These are phyloP conservation scores for Fusarium avenaceum DNA, from an alignment of 2,329 filamentous ascomycete genomes.

Conservation along the genomic window DNA sequence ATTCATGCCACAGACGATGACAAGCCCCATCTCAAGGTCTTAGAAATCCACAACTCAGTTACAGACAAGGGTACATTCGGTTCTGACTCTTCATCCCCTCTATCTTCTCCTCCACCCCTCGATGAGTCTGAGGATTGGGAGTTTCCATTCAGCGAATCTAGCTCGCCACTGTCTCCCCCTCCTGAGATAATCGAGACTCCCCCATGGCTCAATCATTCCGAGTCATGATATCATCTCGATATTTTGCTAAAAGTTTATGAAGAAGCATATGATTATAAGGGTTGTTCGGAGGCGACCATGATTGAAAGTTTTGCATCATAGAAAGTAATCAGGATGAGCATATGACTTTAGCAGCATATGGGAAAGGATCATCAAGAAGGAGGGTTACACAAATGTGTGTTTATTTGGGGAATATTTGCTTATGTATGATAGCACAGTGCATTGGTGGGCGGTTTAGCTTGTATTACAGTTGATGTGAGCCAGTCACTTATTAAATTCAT, in stretches of 20 bases:
- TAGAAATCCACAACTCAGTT: neutral
- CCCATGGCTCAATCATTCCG: constrained; percentile 13
- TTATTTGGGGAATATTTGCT: neutral
- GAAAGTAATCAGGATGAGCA: neutral
- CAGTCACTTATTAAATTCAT: neutral
- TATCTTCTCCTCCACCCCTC: neutral
- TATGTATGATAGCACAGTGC: neutral
- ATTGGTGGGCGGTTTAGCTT: neutral
- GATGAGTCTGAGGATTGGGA: neutral
- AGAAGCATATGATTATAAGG: too few species aligned
- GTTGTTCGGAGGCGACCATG: too few species aligned
- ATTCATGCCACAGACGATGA: neutral
- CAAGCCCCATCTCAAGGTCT: neutral
- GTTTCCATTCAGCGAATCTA: constrained; percentile 5
- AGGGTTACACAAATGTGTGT: neutral
- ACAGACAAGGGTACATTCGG: neutral
- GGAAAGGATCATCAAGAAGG: neutral
- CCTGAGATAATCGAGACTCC: constrained; percentile 36
- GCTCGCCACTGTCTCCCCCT: constrained; percentile 36
- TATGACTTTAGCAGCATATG: neutral
- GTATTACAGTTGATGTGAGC: neutral
- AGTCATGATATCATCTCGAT: neutral
- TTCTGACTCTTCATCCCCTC: neutral
- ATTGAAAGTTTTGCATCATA: neutral
- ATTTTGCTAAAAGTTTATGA: too few species aligned